A percentile compares a stretch with the other conserved stretches of the same genome.
Evolutionary conservation across 2,329 filamentous ascomycete genomes (phyloP).

Genomic region (Curvularia lunata): DNA sequence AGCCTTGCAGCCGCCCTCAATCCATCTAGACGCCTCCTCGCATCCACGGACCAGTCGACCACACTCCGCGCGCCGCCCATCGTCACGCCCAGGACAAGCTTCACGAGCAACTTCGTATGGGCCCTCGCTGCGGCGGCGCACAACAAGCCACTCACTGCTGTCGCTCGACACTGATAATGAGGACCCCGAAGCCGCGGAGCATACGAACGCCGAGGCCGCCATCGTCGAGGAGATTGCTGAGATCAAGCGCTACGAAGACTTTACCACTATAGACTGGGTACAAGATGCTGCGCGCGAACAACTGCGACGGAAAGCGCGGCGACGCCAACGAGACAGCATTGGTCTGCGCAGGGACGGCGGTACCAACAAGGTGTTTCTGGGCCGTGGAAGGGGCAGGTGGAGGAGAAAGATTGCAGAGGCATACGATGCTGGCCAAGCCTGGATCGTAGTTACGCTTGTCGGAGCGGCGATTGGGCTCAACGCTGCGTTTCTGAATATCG

Average conservation of each 20-base stretch:
- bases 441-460: constrained; percentile 96
- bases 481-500: constrained; percentile 90
- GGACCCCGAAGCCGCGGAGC: constrained; percentile 60
- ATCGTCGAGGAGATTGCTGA: constrained; percentile 95
- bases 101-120: constrained; percentile 57
- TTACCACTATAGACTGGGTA: constrained; percentile 99
- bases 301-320: constrained; percentile 75
- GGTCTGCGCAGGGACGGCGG: constrained; percentile 59
- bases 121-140: constrained; percentile 62
- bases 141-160: constrained; percentile 70
- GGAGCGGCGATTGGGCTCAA: constrained; percentile 92
- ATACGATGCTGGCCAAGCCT: constrained; percentile 95
- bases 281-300: constrained; percentile 95
- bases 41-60: constrained; percentile 50
- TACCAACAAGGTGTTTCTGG: constrained; percentile 61
- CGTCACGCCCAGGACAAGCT: constrained; percentile 24
- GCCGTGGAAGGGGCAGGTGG: constrained; percentile 68
- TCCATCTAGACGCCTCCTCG: neutral
- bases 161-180: constrained; percentile 65
- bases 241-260: constrained; percentile 98
- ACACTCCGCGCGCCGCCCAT: constrained; percentile 51
- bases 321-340: constrained; percentile 59
- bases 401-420: constrained; percentile 79
- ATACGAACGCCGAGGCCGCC: constrained; percentile 67
- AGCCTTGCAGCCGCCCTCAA: constrained; percentile 2